Evolutionary conservation across 805 yeast species (phyloP), one percentile per base, ranked within the genome.

Genomic region (Candida patagonica): DNA sequence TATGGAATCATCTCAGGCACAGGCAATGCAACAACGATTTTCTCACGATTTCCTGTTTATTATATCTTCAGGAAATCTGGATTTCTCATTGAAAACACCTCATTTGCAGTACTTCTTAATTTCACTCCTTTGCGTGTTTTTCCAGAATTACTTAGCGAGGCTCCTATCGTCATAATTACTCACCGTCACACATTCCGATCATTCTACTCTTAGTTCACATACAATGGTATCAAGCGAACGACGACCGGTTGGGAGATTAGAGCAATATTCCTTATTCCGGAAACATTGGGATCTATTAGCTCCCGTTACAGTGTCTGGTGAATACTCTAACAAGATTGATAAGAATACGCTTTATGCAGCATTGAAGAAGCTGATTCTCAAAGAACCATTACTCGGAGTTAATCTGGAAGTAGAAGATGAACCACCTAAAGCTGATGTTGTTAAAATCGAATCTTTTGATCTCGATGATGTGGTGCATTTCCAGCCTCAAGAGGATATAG

Each of bases 251-350:
- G 49, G 46, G 12, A 8, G 19, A 9, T 30, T 48, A 30, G 52
- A 48, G 37, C 27, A 31, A 10, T 48, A 44, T 32, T 47, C 50
- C 16, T 35, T 48, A 3, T 32, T 29, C 17, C 39, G 50, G 4
- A 27, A 32, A 17, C 41, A 27, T 21, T 27, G 38, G 9, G 26
- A 29, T 13, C 12, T 29, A 38, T 38, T 39, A 33, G 37, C 51
- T 12, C 30, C 44, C 26, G 49, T 48, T 13, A 35, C 37, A 8
- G 49, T 48, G 4, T 19, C 43, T 10, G 52, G 45, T 7, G 25
- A 29, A 8, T 48, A 48, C 30, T 30, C 37, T 7, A 13, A 22
- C 13, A 29, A 19, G 12, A 10, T 46, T 7, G 31, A 37, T 7
- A 36, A 33, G 17, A 33, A 23, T 4, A 13, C 10, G 5, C 37